These are phyloP conservation scores for Populus pruinosa DNA, from an alignment of 345 rosid species.

Conservation along the genomic window DNA sequence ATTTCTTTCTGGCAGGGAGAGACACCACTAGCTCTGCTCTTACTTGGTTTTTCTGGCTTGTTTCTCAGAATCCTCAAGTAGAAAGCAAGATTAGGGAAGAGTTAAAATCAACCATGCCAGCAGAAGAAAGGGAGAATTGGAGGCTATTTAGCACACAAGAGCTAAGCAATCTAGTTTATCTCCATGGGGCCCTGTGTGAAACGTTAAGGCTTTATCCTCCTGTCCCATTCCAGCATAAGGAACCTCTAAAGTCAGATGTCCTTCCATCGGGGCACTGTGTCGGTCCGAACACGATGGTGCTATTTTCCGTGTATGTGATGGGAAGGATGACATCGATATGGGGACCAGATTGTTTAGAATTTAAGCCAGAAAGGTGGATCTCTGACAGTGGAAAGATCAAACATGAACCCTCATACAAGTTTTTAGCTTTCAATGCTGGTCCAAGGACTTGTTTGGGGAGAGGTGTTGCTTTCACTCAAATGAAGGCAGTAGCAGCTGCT, in stretches of 20 bases:
- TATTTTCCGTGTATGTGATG: slow-evolving; percentile 35
- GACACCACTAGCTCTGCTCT: slow-evolving; percentile 23
- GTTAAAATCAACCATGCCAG: neutral
- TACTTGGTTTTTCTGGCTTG: slow-evolving; percentile 18
- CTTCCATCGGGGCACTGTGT: slow-evolving; percentile 41
- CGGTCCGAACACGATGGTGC: slow-evolving; percentile 20
- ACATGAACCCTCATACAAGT: slow-evolving; percentile 53
- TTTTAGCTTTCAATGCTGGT: slow-evolving; percentile 57
- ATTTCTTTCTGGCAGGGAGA: slow-evolving; percentile 16
- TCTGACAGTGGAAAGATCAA: slow-evolving; percentile 26
- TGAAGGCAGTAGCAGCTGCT: slow-evolving; percentile 46
- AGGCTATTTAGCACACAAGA: neutral
- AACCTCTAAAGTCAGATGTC: slow-evolving; percentile 23
- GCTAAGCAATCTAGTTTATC: slow-evolving; percentile 8
- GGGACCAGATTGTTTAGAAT: slow-evolving; percentile 44
- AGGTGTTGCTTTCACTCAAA: slow-evolving; percentile 49
- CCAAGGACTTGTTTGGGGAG: slow-evolving; percentile 65
- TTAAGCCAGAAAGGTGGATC: slow-evolving; percentile 44
- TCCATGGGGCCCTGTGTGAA: slow-evolving; percentile 16
- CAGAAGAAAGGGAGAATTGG: slow-evolving; percentile 1
- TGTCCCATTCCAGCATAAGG: slow-evolving; percentile 15
- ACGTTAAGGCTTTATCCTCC: slow-evolving; percentile 17
- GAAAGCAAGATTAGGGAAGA: slow-evolving; percentile 13
- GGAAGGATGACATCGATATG: slow-evolving; percentile 44
- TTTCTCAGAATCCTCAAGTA: slow-evolving; percentile 13